These are phyloP conservation scores for Fusarium bulbicola DNA, from an alignment of 2,329 filamentous ascomycete genomes.

Conservation along the genomic window DNA sequence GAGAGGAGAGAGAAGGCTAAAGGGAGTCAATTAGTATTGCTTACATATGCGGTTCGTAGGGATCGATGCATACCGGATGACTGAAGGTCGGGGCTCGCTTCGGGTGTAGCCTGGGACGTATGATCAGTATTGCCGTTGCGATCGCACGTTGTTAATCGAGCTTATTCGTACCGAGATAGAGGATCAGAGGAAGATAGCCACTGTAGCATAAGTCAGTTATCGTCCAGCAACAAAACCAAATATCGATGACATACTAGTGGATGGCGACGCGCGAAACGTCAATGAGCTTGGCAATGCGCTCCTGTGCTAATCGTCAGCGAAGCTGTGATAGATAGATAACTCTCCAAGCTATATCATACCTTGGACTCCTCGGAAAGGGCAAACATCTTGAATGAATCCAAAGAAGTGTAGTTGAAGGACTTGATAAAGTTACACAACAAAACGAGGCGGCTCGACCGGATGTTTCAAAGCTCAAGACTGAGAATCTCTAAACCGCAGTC, in stretches of 20 bases:
- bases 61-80: conserved; percentile 60
- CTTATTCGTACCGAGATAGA: conserved; percentile 82
- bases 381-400: conserved; percentile 58
- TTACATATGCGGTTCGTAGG: neutral
- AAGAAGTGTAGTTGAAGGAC: neutral
- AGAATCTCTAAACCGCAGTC: conserved; percentile 15
- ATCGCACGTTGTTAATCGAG: conserved; percentile 34
- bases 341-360: conserved; percentile 60
- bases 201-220: conserved; percentile 59
- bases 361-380: conserved; percentile 95
- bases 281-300: conserved; percentile 97
- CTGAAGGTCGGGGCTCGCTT: conserved; percentile 87
- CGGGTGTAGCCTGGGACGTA: conserved; percentile 79
- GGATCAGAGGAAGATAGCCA: conserved; percentile 94
- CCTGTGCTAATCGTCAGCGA: conserved; percentile 61
- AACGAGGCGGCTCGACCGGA: conserved; percentile 4
- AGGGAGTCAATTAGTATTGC: conserved; percentile 30
- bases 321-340: neutral
- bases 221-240: neutral
- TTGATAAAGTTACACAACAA: neutral
- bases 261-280: conserved; percentile 92
- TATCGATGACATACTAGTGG: conserved; percentile 78
- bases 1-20: conserved; percentile 71
- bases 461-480: conserved; percentile 27
- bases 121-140: conserved; percentile 40